Percentiles rank a stretch among this genome's conserved stretches.
Evolutionary conservation across 2,329 filamentous ascomycete genomes (phyloP).

Genomic region (Botryotinia convoluta): DNA sequence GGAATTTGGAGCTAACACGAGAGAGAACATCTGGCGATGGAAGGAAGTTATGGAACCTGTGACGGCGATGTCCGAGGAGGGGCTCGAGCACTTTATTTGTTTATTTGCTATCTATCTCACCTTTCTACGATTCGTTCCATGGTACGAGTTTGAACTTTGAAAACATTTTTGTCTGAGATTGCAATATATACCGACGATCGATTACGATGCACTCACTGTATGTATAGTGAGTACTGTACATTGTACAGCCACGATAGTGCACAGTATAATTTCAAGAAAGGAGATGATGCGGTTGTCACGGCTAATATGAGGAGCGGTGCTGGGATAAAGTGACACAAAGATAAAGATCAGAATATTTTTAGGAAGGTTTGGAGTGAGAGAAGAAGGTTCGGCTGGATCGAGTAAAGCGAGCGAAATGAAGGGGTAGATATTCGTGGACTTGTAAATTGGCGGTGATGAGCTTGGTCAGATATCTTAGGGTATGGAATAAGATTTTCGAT

Average conservation of each 20-base stretch:
- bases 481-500: background rate
- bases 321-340: background rate
- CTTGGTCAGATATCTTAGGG: background rate
- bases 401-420: slow-evolving; percentile 9
- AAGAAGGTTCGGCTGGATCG: background rate
- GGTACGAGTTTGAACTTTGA: background rate
- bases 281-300: slow-evolving; percentile 1
- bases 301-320: background rate
- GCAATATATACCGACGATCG: background rate
- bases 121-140: background rate
- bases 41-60: background rate
- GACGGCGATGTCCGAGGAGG: background rate
- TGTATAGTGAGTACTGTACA: background rate
- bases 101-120: background rate
- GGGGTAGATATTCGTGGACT: background rate
- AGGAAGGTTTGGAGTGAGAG: background rate
- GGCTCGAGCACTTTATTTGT: background rate
- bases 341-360: background rate
- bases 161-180: background rate
- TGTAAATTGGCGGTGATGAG: background rate
- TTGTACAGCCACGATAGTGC: slow-evolving; percentile 4
- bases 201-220: background rate
- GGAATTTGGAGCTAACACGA: background rate
- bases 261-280: background rate
- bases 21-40: background rate